phyloP scores from a whole-genome alignment of 139 green algal species.

The Chlorella ohadii region DNA sequence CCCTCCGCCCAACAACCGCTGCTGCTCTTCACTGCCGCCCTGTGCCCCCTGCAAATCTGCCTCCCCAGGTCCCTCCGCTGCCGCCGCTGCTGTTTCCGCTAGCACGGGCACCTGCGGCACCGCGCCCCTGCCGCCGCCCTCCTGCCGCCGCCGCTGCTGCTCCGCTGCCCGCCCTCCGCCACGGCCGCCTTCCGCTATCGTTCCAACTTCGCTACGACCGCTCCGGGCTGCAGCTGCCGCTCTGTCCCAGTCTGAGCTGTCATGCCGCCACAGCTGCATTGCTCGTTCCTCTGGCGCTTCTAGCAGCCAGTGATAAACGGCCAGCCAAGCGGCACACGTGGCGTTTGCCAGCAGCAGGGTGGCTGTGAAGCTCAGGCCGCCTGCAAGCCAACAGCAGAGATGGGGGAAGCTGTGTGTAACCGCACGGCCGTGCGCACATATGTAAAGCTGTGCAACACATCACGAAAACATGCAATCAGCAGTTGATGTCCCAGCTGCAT shows the following conservation, averaged over 20 bases:
- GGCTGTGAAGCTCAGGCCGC: conserved; percentile 19
- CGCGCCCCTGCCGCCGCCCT: not conserved
- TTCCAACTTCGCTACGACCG: not conserved
- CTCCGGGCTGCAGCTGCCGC: not conserved
- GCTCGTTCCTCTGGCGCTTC: not conserved
- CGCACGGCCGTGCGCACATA: too few relatives aligned
- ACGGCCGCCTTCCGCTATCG: too few relatives aligned
- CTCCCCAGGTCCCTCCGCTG: not conserved
- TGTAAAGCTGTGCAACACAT: too few relatives aligned
- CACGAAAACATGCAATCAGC: too few relatives aligned
- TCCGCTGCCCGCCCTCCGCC: not conserved
- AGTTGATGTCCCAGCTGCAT: too few relatives aligned
- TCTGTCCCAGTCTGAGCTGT: not conserved
- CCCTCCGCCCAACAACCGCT: not conserved
- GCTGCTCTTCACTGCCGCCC: not conserved
- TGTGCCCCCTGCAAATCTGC: not conserved
- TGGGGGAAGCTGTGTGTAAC: too few relatives aligned
- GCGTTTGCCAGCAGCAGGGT: conserved; percentile 25
- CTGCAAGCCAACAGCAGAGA: not conserved
- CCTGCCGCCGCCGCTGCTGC: not conserved
- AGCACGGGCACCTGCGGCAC: too few relatives aligned
- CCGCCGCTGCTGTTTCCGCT: not conserved
- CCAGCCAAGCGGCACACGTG: conserved; percentile 4
- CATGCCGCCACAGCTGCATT: conserved; percentile 30
- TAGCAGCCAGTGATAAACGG: conserved; percentile 41